Conservation (phyloP, 352 stramenopile species). For the Phytophthora multivora region DNA sequence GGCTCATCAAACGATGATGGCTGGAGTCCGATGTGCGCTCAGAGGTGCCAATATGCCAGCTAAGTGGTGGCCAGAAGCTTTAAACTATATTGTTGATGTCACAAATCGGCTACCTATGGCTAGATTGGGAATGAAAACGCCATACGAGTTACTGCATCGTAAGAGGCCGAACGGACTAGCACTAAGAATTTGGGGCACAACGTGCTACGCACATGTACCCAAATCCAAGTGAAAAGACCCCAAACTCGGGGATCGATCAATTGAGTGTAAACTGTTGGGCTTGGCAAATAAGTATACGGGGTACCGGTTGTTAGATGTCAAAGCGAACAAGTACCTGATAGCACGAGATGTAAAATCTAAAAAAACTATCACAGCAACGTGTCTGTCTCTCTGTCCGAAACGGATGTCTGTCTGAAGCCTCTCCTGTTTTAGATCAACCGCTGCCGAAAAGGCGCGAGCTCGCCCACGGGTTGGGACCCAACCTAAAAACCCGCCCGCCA, state of each 20-base stretch:
- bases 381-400: too few species aligned
- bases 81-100: constrained; percentile 6
- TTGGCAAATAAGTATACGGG: background rate
- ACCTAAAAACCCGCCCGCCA: too few species aligned
- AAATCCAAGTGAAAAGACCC: constrained; percentile 4
- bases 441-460: too few species aligned
- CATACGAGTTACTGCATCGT: background rate
- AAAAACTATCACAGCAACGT: too few species aligned
- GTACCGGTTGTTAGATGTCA: constrained; percentile 8
- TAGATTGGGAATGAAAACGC: constrained; percentile 1
- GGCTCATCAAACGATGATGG: background rate
- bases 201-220: constrained; percentile 5
- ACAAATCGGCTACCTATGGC: constrained; percentile 9
- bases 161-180: background rate
- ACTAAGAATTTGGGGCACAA: background rate
- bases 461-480: too few species aligned
- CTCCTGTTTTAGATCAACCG: too few species aligned
- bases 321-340: constrained; percentile 7
- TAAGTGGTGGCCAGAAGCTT: constrained; percentile 4
- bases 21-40: background rate
- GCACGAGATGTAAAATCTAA: constrained; percentile 18
- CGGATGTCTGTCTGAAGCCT: too few species aligned
- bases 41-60: constrained; percentile 1
- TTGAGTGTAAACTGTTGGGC: constrained; percentile 6
- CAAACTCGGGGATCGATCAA: constrained; percentile 1